These are phyloP conservation scores for Hyaloperonospora brassicae DNA, from an alignment of 352 stramenopile species.

Conservation along the genomic window DNA sequence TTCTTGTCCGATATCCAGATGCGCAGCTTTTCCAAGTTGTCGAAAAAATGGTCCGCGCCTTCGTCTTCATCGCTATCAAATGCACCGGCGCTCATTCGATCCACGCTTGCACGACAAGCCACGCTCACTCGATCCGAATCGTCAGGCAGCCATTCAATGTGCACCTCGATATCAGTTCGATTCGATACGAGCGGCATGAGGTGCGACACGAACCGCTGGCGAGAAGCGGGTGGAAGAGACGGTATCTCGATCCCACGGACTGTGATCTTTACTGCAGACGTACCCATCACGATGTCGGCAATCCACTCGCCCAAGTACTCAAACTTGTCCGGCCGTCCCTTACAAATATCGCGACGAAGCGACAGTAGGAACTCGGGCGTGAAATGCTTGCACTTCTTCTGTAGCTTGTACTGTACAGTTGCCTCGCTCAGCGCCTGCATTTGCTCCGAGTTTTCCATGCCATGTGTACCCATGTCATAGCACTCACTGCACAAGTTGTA, in stretches of 20 bases:
- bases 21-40: conserved; percentile 69
- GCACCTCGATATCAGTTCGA: conserved; percentile 72
- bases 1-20: conserved; percentile 87
- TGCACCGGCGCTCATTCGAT: conserved; percentile 31
- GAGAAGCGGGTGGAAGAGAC: conserved; percentile 36
- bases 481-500: conserved; percentile 66
- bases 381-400: conserved; percentile 72
- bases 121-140: conserved; percentile 34
- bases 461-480: conserved; percentile 64
- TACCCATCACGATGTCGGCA: conserved; percentile 66
- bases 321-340: conserved; percentile 71
- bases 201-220: conserved; percentile 65
- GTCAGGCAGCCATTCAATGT: conserved; percentile 77
- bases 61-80: conserved; percentile 23
- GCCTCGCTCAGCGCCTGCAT: conserved; percentile 64
- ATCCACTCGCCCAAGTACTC: conserved; percentile 79
- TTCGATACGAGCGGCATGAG: conserved; percentile 79
- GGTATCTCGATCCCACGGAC: conserved; percentile 78
- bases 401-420: conserved; percentile 59
- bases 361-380: conserved; percentile 66
- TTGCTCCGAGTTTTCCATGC: conserved; percentile 62
- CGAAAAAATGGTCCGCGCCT: conserved; percentile 5
- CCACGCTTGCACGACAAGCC: conserved; percentile 24
- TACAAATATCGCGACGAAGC: conserved; percentile 71
- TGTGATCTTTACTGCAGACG: conserved; percentile 58